These are phyloP conservation scores for Cordia subcordata DNA, from an alignment of 257 asterid species.

Conservation along the genomic window DNA sequence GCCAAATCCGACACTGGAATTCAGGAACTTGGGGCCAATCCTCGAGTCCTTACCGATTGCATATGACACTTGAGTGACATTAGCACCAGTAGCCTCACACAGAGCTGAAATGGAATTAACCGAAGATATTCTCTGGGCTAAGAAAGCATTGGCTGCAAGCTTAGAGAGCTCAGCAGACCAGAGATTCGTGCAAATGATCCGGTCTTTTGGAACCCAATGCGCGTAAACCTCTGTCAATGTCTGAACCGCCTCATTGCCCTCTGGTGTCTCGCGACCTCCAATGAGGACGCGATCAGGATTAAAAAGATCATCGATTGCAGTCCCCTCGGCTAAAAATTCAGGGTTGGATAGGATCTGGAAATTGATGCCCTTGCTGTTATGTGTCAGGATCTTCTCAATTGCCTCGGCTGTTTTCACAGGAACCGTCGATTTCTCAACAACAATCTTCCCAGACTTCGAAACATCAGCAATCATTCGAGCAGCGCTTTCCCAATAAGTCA, in stretches of 20 bases:
- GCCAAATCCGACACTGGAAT: constrained; percentile 49
- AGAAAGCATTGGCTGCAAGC: constrained; percentile 62
- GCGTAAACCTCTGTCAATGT: constrained; percentile 43
- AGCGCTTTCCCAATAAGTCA: constrained; percentile 63
- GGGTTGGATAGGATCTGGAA: constrained; percentile 55
- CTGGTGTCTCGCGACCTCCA: constrained; percentile 50
- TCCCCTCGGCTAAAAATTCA: constrained; percentile 57
- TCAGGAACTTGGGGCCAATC: constrained; percentile 43
- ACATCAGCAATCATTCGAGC: constrained; percentile 65
- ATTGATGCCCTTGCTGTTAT: constrained; percentile 48
- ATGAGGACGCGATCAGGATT: constrained; percentile 53
- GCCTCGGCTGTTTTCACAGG: constrained; percentile 68
- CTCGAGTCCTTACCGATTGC: constrained; percentile 44
- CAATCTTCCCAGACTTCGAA: constrained; percentile 48
- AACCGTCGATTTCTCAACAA: constrained; percentile 57
- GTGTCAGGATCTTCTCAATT: constrained; percentile 49
- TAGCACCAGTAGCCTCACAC: constrained; percentile 43
- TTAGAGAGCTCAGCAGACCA: constrained; percentile 66
- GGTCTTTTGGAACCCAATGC: constrained; percentile 54
- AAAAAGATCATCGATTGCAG: constrained; percentile 47
- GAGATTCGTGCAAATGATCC: constrained; percentile 45
- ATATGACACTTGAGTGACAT: constrained; percentile 33
- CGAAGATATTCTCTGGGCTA: constrained; percentile 58
- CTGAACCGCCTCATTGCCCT: constrained; percentile 40
- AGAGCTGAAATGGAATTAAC: constrained; percentile 41